These are phyloP conservation scores for Dactylellina parvicollis DNA, from an alignment of 2,329 filamentous ascomycete genomes.

Conservation along the genomic window DNA sequence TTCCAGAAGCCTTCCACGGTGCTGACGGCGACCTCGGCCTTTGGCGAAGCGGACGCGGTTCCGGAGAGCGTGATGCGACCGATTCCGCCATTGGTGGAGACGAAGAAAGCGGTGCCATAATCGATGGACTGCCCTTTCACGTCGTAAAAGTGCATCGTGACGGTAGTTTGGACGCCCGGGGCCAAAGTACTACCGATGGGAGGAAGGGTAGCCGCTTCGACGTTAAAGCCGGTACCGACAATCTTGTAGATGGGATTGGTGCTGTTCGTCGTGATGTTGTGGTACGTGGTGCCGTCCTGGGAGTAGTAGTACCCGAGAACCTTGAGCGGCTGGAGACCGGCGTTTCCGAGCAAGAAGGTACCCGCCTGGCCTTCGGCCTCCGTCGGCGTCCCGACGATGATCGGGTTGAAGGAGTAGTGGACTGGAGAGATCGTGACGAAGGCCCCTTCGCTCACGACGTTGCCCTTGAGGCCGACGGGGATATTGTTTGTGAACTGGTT, in stretches of 20 bases:
- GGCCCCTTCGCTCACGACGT: conserved; percentile 61
- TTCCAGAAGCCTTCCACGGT: conserved; percentile 61
- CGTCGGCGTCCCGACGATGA: conserved; percentile 61
- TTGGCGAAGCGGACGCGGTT: conserved; percentile 60
- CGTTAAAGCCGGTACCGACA: conserved; percentile 60
- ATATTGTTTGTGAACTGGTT: conserved; percentile 61
- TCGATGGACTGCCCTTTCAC: conserved; percentile 57
- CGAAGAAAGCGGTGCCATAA: conserved; percentile 60
- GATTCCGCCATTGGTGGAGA: conserved; percentile 61
- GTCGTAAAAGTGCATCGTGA: conserved; percentile 61
- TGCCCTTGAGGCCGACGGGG: conserved; percentile 62
- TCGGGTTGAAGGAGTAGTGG: conserved; percentile 62
- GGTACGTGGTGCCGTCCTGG: conserved; percentile 57
- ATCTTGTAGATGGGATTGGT: conserved; percentile 56
- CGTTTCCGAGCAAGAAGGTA: conserved; percentile 61
- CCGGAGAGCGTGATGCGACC: conserved; percentile 59
- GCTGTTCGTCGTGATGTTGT: conserved; percentile 59
- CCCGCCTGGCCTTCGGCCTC: conserved; percentile 59
- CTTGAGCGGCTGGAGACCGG: conserved; percentile 60
- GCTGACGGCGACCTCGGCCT: conserved; percentile 61
- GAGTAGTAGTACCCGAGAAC: conserved; percentile 62
- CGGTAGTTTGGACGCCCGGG: conserved; percentile 59
- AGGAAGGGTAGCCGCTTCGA: conserved; percentile 59
- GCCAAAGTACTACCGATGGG: conserved; percentile 59
- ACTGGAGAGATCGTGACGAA: conserved; percentile 61